A percentile compares a stretch with the other conserved stretches of the same genome.
phyloP scores from a whole-genome alignment of 176 grass and related monocot genomes.

The Ampelocalamus luodianensis region DNA sequence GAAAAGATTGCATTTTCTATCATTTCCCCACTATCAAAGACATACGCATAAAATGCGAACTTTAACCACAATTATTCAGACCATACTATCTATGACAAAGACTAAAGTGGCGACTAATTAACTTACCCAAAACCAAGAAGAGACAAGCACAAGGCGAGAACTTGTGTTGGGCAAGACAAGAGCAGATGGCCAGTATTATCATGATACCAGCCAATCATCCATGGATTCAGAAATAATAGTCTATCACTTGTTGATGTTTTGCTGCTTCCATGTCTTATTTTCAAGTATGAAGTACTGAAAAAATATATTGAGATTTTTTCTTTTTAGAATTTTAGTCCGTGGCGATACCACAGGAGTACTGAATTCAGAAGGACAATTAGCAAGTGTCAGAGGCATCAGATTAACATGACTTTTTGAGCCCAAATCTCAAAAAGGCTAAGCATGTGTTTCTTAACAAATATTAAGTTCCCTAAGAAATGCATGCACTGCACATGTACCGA shows the following conservation, averaged over 20 bases:
- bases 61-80: conserved; percentile 22
- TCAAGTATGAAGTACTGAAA: not conserved
- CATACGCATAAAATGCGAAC: not conserved
- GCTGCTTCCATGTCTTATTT: conserved; percentile 18
- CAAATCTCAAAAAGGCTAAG: not conserved
- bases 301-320: not conserved
- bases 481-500: conserved; percentile 51
- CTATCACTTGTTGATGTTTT: conserved; percentile 29
- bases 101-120: not conserved
- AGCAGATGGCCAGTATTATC: not conserved
- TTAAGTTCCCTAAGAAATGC: not conserved
- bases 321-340: not conserved
- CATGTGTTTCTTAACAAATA: conserved; percentile 16
- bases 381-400: not conserved
- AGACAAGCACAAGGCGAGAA: conserved; percentile 26
- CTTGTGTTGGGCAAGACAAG: conserved; percentile 5
- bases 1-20: conserved; percentile 14
- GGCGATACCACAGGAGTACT: not conserved
- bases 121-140: conserved; percentile 25
- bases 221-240: conserved; percentile 17
- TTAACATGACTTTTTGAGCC: not conserved
- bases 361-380: conserved; percentile 20
- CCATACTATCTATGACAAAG: not conserved
- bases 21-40: not conserved
- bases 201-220: conserved; percentile 16